phyloP scores from a whole-genome alignment of 495 filamentous ascomycete genomes.

The Diplogelasinospora grovesii region DNA sequence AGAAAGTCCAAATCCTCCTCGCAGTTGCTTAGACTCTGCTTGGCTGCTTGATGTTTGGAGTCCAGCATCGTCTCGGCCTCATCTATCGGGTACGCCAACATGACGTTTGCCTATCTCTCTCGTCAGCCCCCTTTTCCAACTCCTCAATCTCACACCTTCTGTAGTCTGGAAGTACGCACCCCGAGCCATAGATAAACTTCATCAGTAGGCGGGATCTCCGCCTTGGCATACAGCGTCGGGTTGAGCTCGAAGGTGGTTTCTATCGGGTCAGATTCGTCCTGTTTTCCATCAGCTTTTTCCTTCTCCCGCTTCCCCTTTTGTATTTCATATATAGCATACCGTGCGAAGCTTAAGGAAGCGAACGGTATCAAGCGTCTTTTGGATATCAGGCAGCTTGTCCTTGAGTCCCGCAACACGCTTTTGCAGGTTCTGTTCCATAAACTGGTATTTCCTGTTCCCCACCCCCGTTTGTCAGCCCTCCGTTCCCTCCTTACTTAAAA shows the following conservation, averaged over 20 bases:
- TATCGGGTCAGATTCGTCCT: constrained; percentile 55
- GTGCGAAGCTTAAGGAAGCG: constrained; percentile 67
- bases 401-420: constrained; percentile 72
- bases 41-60: constrained; percentile 73
- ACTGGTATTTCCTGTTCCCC: constrained; percentile 80
- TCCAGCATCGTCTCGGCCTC: constrained; percentile 77
- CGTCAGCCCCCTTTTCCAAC: constrained; percentile 5
- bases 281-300: not conserved
- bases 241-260: constrained; percentile 95
- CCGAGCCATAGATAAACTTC: constrained; percentile 98
- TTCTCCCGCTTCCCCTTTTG: not conserved
- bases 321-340: constrained; percentile 29
- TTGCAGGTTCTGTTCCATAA: constrained; percentile 94
- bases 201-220: constrained; percentile 69
- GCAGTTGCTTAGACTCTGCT: constrained; percentile 70
- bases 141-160: not conserved
- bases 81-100: constrained; percentile 85
- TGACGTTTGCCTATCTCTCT: constrained; percentile 73
- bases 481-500: not conserved
- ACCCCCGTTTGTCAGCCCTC: constrained; percentile 1
- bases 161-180: constrained; percentile 40
- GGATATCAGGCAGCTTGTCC: constrained; percentile 96
- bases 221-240: constrained; percentile 90
- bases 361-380: constrained; percentile 94
- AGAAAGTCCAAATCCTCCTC: constrained; percentile 97